Percentiles rank a stretch among this genome's conserved stretches.
These are phyloP conservation scores for Fallopia convolvulus DNA, from an alignment of 148 eudicot genomes.

Conservation along the genomic window DNA sequence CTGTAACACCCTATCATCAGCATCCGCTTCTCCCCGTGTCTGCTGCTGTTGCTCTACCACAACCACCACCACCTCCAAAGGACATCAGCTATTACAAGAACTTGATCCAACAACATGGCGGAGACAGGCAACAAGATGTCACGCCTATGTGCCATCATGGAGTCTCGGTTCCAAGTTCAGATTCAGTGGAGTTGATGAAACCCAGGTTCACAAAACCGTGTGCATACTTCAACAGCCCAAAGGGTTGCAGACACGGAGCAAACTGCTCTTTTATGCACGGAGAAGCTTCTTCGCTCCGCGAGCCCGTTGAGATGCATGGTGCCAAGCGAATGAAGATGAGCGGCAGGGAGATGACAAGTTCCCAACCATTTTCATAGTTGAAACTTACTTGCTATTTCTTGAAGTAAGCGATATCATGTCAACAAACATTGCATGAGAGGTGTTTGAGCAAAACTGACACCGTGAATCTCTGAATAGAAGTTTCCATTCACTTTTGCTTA, in stretches of 20 bases:
- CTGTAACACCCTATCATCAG: conserved; percentile 16
- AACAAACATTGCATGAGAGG: too few relatives aligned
- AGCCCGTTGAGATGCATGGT: conserved; percentile 21
- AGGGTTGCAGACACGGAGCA: conserved; percentile 64
- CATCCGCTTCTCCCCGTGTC: conserved; percentile 9
- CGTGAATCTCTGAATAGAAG: too few relatives aligned
- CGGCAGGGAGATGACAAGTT: conserved; percentile 52
- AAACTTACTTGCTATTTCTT: too few relatives aligned
- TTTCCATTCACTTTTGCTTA: too few relatives aligned
- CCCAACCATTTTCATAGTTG: conserved; percentile 17
- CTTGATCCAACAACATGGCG: conserved; percentile 7
- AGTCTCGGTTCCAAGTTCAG: conserved; percentile 24
- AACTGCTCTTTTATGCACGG: conserved; percentile 62
- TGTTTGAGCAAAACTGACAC: too few relatives aligned
- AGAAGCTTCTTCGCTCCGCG: conserved; percentile 17
- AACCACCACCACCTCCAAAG: conserved; percentile 15
- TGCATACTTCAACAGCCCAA: conserved; percentile 47
- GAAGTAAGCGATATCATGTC: too few relatives aligned
- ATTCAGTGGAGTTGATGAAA: conserved; percentile 28
- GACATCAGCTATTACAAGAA: conserved; percentile 7
- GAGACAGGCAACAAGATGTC: conserved; percentile 28
- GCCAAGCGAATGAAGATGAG: conserved; percentile 75
- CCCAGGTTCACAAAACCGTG: conserved; percentile 60
- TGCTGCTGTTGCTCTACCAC: not conserved
- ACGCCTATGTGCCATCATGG: conserved; percentile 21